A percentile compares a stretch with the other conserved stretches of the same genome.
These are phyloP conservation scores for Fusarium irregulare DNA, from an alignment of 2,329 filamentous ascomycete genomes.

Conservation along the genomic window DNA sequence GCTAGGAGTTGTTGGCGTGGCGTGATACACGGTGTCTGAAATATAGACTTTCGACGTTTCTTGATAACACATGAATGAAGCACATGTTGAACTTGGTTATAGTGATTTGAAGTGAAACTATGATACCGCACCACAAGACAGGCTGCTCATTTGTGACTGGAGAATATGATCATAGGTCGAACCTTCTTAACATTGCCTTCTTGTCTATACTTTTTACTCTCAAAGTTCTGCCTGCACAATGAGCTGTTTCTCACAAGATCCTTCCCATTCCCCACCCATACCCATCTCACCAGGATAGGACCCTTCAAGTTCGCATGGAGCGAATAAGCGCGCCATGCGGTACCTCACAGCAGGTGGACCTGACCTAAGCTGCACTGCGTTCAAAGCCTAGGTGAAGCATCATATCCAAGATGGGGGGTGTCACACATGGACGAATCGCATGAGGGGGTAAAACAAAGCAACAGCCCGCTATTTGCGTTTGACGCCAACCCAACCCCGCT, in stretches of 20 bases:
- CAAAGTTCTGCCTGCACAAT: constrained; percentile 1
- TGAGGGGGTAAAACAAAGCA: constrained; percentile 41
- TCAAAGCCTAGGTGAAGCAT: not conserved
- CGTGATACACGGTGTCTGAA: constrained; percentile 15
- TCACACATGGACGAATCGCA: constrained; percentile 36
- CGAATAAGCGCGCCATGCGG: not conserved
- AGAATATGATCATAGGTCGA: not conserved
- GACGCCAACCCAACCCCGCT: constrained; percentile 34
- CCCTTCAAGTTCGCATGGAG: not conserved
- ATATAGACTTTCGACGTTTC: constrained; percentile 3
- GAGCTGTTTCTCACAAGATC: constrained; percentile 39
- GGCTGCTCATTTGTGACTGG: too few relatives aligned
- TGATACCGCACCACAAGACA: not conserved
- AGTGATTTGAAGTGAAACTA: not conserved
- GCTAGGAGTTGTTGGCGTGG: constrained; percentile 16
- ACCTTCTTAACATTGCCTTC: not conserved
- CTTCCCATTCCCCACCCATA: constrained; percentile 14
- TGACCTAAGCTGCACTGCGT: not conserved
- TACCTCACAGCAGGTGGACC: constrained; percentile 15
- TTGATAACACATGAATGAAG: not conserved
- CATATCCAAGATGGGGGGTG: constrained; percentile 6
- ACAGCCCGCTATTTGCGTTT: constrained; percentile 37
- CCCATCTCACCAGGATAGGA: constrained; percentile 11
- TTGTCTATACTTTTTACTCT: not conserved
- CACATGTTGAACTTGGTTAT: not conserved